Evolutionary conservation across 2,329 filamentous ascomycete species (phyloP), one percentile per base, ranked within the genome.

Genomic region (Apiospora arundinis): DNA sequence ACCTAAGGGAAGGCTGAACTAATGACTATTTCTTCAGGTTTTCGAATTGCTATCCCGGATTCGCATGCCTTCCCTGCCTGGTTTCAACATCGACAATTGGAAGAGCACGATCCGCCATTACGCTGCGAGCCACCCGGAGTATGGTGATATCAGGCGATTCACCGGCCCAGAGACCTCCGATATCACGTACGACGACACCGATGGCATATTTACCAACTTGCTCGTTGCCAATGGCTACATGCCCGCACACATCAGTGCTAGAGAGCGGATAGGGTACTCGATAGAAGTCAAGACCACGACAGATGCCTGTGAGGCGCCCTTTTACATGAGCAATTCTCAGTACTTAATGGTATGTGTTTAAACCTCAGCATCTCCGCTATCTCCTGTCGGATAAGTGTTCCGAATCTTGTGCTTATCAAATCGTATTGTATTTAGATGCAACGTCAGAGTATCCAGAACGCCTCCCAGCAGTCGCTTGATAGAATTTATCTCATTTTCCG

Each of bases 271-370:
- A 0, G 73, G 79, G 44, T 88, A 86, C 73, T 83, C 81, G 32
- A 83, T 89, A 3, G 87, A 89, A 70, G 86, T 89, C 48, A 89
- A 88, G 74, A 81, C 85, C 1, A 88, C 86, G 0, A 83, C 81
- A 0, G 75, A 76, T 0, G 67, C 74, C 1, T 82, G 78, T 56
- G 76, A 80, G 2, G 82, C 80, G 14, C 80, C 82, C 0, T 87
- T 89, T 69, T 88, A 77, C 67, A 83, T 88, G 79, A 87, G 84
- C 73, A 80, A 82, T 42, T 72, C 74, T 1, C 86, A 88, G 74
- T 86, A 49, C n/a, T 84, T 69, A 71, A 76, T 78, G 73, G 85
- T 85, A 74, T 74, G 81, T 85, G 74, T 74, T 81, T 80, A 12
- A 4, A 9, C 16, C 2, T 42, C 12, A 69, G 8, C 63, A 49